Base-by-base conservation (phyloP, 257 asterid genomes). In the Apocynum venetum region DNA sequence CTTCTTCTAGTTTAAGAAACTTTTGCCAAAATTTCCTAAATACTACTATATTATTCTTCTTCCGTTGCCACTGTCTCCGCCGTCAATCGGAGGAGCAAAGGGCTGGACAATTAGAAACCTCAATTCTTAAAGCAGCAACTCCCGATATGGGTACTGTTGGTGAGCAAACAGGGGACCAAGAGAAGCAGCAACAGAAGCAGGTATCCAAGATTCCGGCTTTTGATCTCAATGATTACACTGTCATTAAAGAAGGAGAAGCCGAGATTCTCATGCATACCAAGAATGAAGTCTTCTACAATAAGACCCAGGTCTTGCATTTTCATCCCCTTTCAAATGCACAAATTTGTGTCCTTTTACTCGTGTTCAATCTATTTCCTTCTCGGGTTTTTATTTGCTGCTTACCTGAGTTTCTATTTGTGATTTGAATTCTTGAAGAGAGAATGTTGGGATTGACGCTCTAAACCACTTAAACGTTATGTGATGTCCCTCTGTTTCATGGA, bases 241-340 rank as follows among this genome's bases (percentile, higher is more conserved):
- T 93, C 38, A 87, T 93, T 79, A 93, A 89, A 82, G 98, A 96
- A 84, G 99, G 98, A 49, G 96, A 96, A 79, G 98, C 99, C 43
- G 97, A 93, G 93, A 91, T 96, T 77, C 81, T 96, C 49, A 93
- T 93, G 99, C 97, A 89, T 85, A 83, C 92, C 53, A 90, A 90
- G 60, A 96, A 96, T 81, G 89, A 83, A 88, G 99, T 96, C 80
- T 96, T 96, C 80, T 96, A 79, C 81, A 96, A 96, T 86, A 93
- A 90, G 78, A 84, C 98, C 17, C 99, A 96, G 99, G 98, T 96
- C 71, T 56, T 56, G 36, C 64, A n/a, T 75, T 72, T 64, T 7
- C 65, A 1, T 31, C 19, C 65, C n/a, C 31, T 57, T 48, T 64
- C 20, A 13, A 10, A 13, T 70, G 74, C 51, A 20, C 14, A 59